Evolutionary conservation across 176 grass and related monocot species (phyloP).

Genomic region (Panicum miliaceum): DNA sequence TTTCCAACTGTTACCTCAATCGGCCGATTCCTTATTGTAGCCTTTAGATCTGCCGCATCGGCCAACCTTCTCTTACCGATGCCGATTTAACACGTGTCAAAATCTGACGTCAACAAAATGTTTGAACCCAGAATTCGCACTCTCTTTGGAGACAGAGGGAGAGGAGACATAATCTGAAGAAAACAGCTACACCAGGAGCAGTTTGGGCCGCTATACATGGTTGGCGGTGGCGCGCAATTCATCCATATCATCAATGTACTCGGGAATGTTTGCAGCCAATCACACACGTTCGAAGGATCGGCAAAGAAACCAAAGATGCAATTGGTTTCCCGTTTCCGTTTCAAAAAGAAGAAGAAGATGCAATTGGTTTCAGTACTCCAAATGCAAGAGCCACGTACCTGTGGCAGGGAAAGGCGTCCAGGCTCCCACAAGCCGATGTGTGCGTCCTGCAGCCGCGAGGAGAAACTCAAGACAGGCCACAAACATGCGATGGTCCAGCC

Average conservation of each 20-base stretch:
- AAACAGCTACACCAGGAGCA: neutral
- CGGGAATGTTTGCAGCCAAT: neutral
- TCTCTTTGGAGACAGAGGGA: neutral
- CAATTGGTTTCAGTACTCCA: neutral
- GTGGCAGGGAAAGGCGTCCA: neutral
- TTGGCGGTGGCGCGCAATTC: neutral
- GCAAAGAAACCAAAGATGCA: no score
- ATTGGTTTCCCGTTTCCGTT: no score
- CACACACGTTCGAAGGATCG: no score
- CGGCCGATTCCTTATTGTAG: no score
- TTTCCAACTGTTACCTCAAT: no score
- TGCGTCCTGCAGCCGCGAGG: neutral
- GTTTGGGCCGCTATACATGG: neutral
- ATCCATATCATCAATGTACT: neutral
- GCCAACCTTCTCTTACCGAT: no score
- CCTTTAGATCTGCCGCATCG: no score
- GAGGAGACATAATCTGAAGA: neutral
- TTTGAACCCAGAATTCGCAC: neutral
- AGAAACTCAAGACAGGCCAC: neutral
- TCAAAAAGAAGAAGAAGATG: no score
- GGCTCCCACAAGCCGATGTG: neutral
- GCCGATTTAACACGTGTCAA: no score
- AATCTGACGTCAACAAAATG: no score
- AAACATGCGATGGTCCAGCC: neutral
- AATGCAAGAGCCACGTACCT: neutral